Evolutionary conservation across 305 asterid species (phyloP).

Genomic region (Plantago coronopus): DNA sequence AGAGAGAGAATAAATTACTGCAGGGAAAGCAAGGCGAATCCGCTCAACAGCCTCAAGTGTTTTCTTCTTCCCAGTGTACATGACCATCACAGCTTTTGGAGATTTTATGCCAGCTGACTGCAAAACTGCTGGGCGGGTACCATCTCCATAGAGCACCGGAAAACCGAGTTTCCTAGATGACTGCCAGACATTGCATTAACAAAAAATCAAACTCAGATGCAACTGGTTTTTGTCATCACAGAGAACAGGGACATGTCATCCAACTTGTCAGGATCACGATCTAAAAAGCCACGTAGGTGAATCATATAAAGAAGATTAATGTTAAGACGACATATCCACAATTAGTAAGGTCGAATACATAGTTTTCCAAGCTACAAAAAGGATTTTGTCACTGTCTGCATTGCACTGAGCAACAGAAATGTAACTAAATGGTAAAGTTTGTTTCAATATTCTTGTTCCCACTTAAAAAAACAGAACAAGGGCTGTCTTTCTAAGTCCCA

Average conservation of each 20-base stretch:
- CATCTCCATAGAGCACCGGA: constrained; percentile 93
- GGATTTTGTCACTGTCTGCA: neutral
- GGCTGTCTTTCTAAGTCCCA: constrained; percentile 1
- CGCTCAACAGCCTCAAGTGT: constrained; percentile 86
- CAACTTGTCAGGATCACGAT: neutral
- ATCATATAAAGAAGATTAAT: neutral
- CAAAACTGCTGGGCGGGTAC: constrained; percentile 90
- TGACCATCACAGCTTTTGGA: constrained; percentile 94
- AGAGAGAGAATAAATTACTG: constrained; percentile 39
- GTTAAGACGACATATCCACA: neutral
- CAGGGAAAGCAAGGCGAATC: constrained; percentile 83
- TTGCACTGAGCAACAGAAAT: neutral
- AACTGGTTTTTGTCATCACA: constrained; percentile 9
- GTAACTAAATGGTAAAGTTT: neutral
- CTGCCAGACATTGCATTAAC: constrained; percentile 37
- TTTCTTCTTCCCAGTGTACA: constrained; percentile 70
- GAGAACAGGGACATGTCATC: constrained; percentile 6
- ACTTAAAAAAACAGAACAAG: neutral
- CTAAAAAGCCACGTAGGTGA: neutral
- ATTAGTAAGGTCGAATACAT: neutral
- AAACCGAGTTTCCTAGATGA: constrained; percentile 81
- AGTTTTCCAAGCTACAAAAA: neutral
- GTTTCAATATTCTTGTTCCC: neutral
- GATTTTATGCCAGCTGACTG: constrained; percentile 89
- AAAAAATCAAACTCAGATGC: constrained; percentile 16